A percentile compares a stretch with the other conserved stretches of the same genome.
phyloP scores from a whole-genome alignment of 495 filamentous ascomycete species.

The Neurospora discreta region DNA sequence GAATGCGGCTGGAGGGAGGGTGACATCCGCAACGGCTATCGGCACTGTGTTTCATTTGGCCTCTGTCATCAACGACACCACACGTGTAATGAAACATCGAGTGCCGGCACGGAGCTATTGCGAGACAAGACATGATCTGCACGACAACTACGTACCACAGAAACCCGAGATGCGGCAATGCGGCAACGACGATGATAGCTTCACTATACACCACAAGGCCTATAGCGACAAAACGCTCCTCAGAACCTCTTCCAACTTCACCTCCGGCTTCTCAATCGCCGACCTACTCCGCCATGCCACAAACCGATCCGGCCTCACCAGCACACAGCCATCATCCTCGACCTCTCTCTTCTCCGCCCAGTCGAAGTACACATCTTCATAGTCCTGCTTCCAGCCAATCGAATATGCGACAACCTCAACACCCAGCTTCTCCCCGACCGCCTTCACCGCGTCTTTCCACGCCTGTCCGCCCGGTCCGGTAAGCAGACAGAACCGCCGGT shows the following conservation, averaged over 20 bases:
- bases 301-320: slow-evolving; percentile 33
- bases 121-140: background rate
- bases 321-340: slow-evolving; percentile 28
- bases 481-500: slow-evolving; percentile 25
- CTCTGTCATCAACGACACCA: background rate
- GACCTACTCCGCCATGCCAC: slow-evolving; percentile 29
- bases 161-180: background rate
- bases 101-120: too few relatives aligned
- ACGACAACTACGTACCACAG: background rate
- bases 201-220: background rate
- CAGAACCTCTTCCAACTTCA: slow-evolving; percentile 18
- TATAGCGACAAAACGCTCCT: slow-evolving; percentile 7
- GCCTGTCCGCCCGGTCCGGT: slow-evolving; percentile 25
- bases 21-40: background rate
- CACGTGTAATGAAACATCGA: background rate
- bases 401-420: slow-evolving; percentile 22
- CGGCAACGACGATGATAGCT: background rate
- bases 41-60: background rate
- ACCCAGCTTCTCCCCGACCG: slow-evolving; percentile 9
- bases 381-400: slow-evolving; percentile 30
- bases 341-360: slow-evolving; percentile 27
- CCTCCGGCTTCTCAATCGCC: slow-evolving; percentile 11
- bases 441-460: slow-evolving; percentile 21
- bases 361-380: slow-evolving; percentile 27
- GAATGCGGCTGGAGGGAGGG: background rate